Conservation (phyloP, 176 grass and related monocot species). For the Carex myosuroides region DNA sequence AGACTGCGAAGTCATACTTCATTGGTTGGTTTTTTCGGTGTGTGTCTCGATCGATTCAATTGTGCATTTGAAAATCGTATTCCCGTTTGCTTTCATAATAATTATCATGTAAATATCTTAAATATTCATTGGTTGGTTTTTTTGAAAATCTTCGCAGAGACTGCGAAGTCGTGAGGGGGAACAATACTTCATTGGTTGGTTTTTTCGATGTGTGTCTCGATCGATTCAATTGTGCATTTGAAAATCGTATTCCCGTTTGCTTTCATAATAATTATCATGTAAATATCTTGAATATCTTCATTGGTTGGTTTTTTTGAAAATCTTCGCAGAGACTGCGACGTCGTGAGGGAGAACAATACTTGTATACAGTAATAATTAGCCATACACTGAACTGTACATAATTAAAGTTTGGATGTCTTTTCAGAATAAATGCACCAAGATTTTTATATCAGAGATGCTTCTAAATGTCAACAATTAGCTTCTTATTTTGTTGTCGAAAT, state of each 20-base stretch:
- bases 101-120: not conserved
- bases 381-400: not conserved
- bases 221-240: not conserved
- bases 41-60: not conserved
- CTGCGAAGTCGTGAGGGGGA: too few relatives aligned
- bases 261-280: conserved; percentile 6
- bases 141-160: too few relatives aligned
- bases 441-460: not conserved
- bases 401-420: not conserved
- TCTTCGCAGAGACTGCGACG: too few relatives aligned
- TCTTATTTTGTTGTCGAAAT: not conserved
- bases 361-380: not conserved
- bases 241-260: not conserved
- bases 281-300: conserved; percentile 14
- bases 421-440: conserved; percentile 1
- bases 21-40: not conserved
- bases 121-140: not conserved
- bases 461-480: not conserved
- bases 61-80: not conserved
- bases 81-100: conserved; percentile 9
- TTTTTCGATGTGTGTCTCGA: not conserved
- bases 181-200: not conserved
- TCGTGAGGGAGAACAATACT: not conserved
- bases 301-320: not conserved
- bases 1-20: too few relatives aligned